Base-by-base conservation (phyloP, 768 basidiomycete genomes). In the Chalciporus chontae region DNA sequence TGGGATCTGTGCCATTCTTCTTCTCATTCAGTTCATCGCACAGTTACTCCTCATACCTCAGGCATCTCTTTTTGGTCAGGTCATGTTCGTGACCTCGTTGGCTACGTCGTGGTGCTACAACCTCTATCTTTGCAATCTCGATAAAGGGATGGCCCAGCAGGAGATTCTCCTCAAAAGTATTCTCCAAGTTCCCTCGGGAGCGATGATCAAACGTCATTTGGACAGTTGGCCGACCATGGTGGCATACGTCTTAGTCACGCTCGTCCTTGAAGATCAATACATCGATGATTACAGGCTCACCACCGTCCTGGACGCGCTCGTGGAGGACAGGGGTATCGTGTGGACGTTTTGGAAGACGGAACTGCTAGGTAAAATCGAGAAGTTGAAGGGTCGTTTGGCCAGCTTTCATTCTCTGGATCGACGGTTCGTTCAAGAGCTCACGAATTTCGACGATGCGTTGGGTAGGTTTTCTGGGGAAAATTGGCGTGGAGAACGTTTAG, bases 71-170 rank as follows among this genome's bases (percentile, higher is more conserved):
- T 54, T 54, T 3, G 51, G 53, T 8, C 53, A 54, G 21, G 43
- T 53, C 36, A 54, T 54, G 53, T 53, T 53, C n/a, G 51, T 54
- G 29, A 14, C 38, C 13, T 53, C 53, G 1, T 53, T 68, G 11
- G 60, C 46, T 18, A 59, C 59, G 29, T 69, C 68, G 13, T 69
- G 68, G 68, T 49, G 47, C 10, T 67, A 69, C 42, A 69, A 67
- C 34, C 51, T 62, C 0, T 68, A 53, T 50, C 38, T 69, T 11
- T 65, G 65, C 17, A 55, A 58, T 7, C 50, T 75, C 66, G 70
- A 75, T 34, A 61, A 62, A 38, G 46, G 47, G 1, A 14, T 37
- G 18, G 31, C 50, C 14, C 55, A 67, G 53, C 37, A 47, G 11
- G 5, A 47, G 11, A 52, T 54, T 5, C 21, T 54, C 5, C n/a